phyloP scores from a whole-genome alignment of 352 stramenopile genomes.

The Pythium periplocum region DNA sequence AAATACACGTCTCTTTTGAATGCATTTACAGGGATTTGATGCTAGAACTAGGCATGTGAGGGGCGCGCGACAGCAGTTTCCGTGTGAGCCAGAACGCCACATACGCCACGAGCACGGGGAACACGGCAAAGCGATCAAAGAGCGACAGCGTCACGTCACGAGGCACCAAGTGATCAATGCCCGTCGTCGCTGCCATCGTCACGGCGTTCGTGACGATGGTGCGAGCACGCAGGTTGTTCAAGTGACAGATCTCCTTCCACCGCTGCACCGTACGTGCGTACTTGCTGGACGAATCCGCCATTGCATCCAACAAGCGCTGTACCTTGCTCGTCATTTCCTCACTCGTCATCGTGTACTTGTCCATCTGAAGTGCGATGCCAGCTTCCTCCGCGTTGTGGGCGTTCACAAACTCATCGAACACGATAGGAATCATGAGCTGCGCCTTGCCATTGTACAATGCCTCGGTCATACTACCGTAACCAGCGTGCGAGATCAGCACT shows the following conservation, averaged over 20 bases:
- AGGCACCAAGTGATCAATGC: conserved; percentile 16
- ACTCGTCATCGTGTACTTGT: conserved; percentile 23
- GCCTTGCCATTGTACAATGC: conserved; percentile 18
- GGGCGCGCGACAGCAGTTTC: conserved; percentile 1
- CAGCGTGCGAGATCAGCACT: conserved; percentile 16
- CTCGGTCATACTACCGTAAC: conserved; percentile 19
- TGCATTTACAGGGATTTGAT: too few relatives aligned
- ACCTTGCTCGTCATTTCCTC: conserved; percentile 18
- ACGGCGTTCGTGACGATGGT: conserved; percentile 16
- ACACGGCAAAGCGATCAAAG: conserved; percentile 16
- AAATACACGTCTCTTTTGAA: too few relatives aligned
- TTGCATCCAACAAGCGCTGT: conserved; percentile 10
- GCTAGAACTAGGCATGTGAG: too few relatives aligned
- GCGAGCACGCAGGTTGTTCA: conserved; percentile 19
- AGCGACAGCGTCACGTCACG: conserved; percentile 16
- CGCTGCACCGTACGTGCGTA: conserved; percentile 14
- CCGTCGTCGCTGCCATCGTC: conserved; percentile 17
- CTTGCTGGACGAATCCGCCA: conserved; percentile 6
- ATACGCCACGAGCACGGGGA: conserved; percentile 5
- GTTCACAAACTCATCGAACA: conserved; percentile 22
- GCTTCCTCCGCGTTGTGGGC: conserved; percentile 13
- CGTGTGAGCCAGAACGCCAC: conserved; percentile 8
- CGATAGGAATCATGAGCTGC: conserved; percentile 19
- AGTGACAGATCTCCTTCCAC: conserved; percentile 20
- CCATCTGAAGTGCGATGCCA: conserved; percentile 17